Evolutionary conservation across 441 rosid genomes (phyloP), one percentile per base, ranked within the genome.

Genomic region (Biscutella laevigata): DNA sequence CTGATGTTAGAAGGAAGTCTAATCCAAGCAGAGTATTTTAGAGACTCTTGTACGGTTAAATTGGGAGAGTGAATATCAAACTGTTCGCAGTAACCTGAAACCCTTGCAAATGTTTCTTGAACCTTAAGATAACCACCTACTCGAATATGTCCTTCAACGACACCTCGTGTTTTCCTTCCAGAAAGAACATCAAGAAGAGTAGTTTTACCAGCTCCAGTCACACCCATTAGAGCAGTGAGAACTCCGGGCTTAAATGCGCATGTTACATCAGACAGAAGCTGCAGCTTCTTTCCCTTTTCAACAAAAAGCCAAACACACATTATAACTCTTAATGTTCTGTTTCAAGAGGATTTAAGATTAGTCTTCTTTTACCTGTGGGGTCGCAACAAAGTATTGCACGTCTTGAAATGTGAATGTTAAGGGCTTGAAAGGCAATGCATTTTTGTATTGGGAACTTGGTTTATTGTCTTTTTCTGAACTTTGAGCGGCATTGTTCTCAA

Each of bases 191-290:
- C 92, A 68, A 79, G 68, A 16, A 84, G 65, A 35, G 92, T 84
- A 7, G 88, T 84, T 58, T 81, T 89, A 12, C 95, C 95, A 20
- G 95, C 94, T 1, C 97, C 97, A 59, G 85, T 89, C 15, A 82
- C 87, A 9, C 95, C 97, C 88, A 89, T 86, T 54, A 86, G 42
- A 41, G 97, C 95, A 12, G 91, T 86, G 19, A 89, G 88, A 61
- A 89, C 79, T n/a, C 97, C 91, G 0, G 95, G 91, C 77, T 84
- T 73, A 53, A 89, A 89, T 46, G 88, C 76, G 2, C 97, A 91
- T 46, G 78, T 68, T 50, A 78, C 67, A 19, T 61, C 73, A 34
- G 62, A 50, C 33, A 83, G 84, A 33, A 83, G 81, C 62, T 80
- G 83, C 14, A 78, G 74, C 59, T 71, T 78, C 39, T 71, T 75